Evolutionary conservation across 345 rosid species (phyloP), one percentile per base, ranked within the genome.

Genomic region (Acer campestre): DNA sequence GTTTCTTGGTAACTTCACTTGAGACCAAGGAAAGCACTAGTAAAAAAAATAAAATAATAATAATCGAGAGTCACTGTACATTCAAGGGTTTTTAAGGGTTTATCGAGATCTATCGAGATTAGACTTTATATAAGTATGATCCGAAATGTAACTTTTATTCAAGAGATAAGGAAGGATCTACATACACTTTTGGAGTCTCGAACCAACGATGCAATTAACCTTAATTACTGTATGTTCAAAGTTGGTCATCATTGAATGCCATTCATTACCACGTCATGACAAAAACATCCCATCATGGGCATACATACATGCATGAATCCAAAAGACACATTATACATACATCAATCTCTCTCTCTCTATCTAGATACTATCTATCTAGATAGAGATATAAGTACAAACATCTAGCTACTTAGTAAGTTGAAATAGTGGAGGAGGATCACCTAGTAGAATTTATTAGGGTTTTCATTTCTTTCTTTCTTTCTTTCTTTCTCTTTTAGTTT

Each of bases 361-460:
- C 69, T 70, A 65, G 59, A 74, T 77, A 29, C n/a, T 62, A 79
- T 70, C 27, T 73, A 67, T 61, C 77, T 70, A 65, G 59, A 74
- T 77, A 29, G 83, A 81, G 83, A 81, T 89, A 86, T 88, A 91
- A 89, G 79, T 85, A 86, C 84, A 76, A 84, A 78, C 87, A 77
- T 77, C 77, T 87, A 78, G 75, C 79, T 68, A 80, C 84, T 79
- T 64, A 79, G 84, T 85, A 79, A 83, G 82, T 75, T 82, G 84
- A 51, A 85, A 84, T 81, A 86, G 84, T 85, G 77, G 38, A 65
- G 68, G 77, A 59, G 82, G 85, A 87, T 84, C 85, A 84, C 89
- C 89, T 64, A 73, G 68, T 7, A 75, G 68, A 85, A 79, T 73
- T 68, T 75, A 78, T 67, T 73, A 77, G 75, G 80, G 79, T 80